Percentiles rank a stretch among this genome's conserved stretches.
These are phyloP conservation scores for Tolypocladium amazonense DNA, from an alignment of 2,329 filamentous ascomycete species.

Conservation along the genomic window DNA sequence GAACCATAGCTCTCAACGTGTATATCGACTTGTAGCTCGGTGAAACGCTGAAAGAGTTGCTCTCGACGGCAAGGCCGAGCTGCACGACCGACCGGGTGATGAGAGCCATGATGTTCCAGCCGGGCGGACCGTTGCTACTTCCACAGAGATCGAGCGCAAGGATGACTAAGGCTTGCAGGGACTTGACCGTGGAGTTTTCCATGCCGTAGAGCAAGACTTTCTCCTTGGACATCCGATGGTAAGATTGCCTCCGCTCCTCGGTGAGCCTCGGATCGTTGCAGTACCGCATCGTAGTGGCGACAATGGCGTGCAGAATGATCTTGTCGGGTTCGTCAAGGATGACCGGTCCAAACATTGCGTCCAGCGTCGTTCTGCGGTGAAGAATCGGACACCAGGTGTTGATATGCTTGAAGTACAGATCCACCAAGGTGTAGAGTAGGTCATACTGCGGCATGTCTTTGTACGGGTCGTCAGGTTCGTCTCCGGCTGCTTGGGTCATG, in stretches of 20 bases:
- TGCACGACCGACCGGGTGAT: constrained; percentile 86
- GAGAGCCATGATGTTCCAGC: constrained; percentile 83
- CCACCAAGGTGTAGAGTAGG: constrained; percentile 59
- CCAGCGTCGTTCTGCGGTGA: constrained; percentile 73
- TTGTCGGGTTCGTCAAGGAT: constrained; percentile 71
- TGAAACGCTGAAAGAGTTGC: constrained; percentile 66
- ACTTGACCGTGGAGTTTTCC: constrained; percentile 81
- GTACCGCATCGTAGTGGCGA: constrained; percentile 78
- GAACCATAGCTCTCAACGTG: constrained; percentile 72
- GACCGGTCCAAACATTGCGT: constrained; percentile 69
- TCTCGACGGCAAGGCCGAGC: constrained; percentile 74
- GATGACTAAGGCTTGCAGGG: constrained; percentile 78
- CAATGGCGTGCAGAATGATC: constrained; percentile 77
- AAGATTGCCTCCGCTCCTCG: constrained; percentile 60
- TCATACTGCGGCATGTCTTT: constrained; percentile 67
- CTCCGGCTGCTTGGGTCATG: constrained; percentile 29
- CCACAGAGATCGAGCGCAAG: constrained; percentile 77
- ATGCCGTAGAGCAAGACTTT: constrained; percentile 79
- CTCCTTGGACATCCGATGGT: constrained; percentile 73
- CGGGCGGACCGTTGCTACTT: constrained; percentile 78
- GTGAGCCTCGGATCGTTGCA: constrained; percentile 68
- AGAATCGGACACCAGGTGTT: constrained; percentile 84
- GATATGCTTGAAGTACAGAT: constrained; percentile 70
- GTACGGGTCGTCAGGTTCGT: constrained; percentile 26
- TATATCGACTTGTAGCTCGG: constrained; percentile 80